Evolutionary conservation across 306 rosid genomes (phyloP), one percentile per base, ranked within the genome.

Genomic region (Datisca glomerata): DNA sequence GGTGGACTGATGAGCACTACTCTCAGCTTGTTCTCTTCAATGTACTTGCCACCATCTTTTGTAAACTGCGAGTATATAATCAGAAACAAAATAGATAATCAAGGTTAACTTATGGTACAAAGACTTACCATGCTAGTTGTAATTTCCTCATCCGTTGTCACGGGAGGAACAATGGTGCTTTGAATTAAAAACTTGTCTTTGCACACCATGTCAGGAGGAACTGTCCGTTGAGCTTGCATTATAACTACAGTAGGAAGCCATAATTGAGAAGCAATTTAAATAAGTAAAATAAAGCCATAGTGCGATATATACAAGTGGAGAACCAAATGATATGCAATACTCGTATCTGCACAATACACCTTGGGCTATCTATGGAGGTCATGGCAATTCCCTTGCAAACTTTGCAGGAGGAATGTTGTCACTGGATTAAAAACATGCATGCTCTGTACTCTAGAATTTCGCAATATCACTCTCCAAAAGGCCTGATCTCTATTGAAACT

Each of bases 161-260:
- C 75, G 20, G 47, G 60, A 38, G 76, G 40, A 65, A 89, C 95
- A 27, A 56, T 21, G 42, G 75, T 72, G 67, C 97, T 70, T 63
- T 76, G 97, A 63, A 89, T 66, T 70, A 89, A 68, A 50, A 89
- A 89, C 79, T 89, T 89, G 63, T 89, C 97, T 60, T 51, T 83
- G 74, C 94, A 83, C n/a, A 41, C 80, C 76, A 77, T 24, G 59
- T 83, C 97, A 22, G 39, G 62, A 1, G 80, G 84, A 37, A 52
- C 59, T 33, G 39, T 67, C 57, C 55, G 56, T 48, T 25, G 86
- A 42, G 81, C 81, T 80, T 83, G 97, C 97, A 79, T 89, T 56
- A 70, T 80, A 63, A 89, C 97, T 89, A 45, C 43, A 47, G 65
- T 45, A 42, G 12, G 33, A 51, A 21, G 29, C 38, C 18, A 49